Evolutionary conservation across 176 grass and related monocot genomes (phyloP).

Genomic region (Secale cereale): DNA sequence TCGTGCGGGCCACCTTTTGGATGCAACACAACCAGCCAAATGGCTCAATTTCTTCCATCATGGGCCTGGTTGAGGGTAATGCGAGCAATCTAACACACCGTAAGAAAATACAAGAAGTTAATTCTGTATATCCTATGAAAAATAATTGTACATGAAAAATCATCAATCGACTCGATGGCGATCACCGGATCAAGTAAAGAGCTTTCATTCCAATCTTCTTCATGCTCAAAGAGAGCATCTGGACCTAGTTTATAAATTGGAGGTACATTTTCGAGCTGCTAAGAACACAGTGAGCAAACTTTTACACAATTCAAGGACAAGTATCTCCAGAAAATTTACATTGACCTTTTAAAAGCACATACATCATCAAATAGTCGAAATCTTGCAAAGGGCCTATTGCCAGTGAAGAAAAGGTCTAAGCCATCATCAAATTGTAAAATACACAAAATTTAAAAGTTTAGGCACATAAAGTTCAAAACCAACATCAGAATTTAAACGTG

Average conservation of each 20-base stretch:
- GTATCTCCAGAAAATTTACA: background rate
- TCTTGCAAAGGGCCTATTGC: conserved; percentile 81
- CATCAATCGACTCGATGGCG: background rate
- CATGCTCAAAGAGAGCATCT: conserved; percentile 58
- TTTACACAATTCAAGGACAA: background rate
- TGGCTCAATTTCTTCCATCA: too few species aligned
- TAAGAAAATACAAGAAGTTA: background rate
- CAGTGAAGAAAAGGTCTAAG: conserved; percentile 89
- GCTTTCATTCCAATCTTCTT: conserved; percentile 85
- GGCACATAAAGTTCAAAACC: background rate
- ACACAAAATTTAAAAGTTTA: background rate
- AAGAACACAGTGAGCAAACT: conserved; percentile 19
- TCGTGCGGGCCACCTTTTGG: too few species aligned
- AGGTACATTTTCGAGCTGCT: conserved; percentile 65
- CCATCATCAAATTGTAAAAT: conserved; percentile 78
- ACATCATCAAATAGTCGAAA: conserved; percentile 82
- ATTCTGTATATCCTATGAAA: background rate
- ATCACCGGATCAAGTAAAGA: conserved; percentile 75
- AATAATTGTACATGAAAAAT: conserved; percentile 15
- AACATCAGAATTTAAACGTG: background rate
- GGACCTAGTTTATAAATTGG: conserved; percentile 77
- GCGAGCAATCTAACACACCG: too few species aligned
- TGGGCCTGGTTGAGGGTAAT: too few species aligned
- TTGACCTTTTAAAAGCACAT: conserved; percentile 1
- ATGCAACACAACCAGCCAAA: too few species aligned